Percentiles rank a stretch among this genome's conserved stretches.
Conservation (phyloP, 768 basidiomycete species). For the Termitomyces sp. region DNA sequence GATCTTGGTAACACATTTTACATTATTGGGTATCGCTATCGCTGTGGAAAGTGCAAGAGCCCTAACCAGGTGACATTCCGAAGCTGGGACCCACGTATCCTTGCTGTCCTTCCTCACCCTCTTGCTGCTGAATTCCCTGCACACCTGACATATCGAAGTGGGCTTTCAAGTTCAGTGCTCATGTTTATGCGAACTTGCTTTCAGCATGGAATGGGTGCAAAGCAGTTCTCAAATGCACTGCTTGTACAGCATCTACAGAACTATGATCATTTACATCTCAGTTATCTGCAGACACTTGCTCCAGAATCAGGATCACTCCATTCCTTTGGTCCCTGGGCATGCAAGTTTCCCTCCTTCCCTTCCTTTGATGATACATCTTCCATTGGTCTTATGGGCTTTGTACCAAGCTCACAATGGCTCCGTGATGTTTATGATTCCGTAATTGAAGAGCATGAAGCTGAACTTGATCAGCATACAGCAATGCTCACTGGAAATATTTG, state of each 20-base stretch:
- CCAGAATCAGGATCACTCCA: too few relatives aligned
- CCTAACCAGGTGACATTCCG: conserved; percentile 2
- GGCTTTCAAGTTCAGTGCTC: too few relatives aligned
- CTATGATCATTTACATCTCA: conserved; percentile 15
- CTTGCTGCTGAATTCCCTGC: conserved; percentile 17
- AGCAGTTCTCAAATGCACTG: too few relatives aligned
- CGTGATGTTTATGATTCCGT: conserved; percentile 20
- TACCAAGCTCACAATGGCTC: conserved; percentile 19
- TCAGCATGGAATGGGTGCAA: too few relatives aligned
- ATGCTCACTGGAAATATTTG: conserved; percentile 17
- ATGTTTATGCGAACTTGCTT: too few relatives aligned
- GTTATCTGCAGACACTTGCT: conserved; percentile 4
- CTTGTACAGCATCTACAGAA: too few relatives aligned
- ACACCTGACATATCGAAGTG: conserved; percentile 18
- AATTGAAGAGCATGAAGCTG: conserved; percentile 15
- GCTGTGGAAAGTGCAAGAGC: background rate
- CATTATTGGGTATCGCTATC: conserved; percentile 15
- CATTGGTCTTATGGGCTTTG: conserved; percentile 18
- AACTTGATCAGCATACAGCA: conserved; percentile 22
- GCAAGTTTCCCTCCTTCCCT: conserved; percentile 2
- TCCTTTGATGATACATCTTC: background rate
- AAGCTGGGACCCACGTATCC: conserved; percentile 10
- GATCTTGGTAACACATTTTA: conserved; percentile 11
- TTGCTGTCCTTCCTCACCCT: background rate
- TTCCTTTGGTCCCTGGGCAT: too few relatives aligned